Conservation (phyloP, 2,329 filamentous ascomycete species). For the Colletotrichum australisinense region DNA sequence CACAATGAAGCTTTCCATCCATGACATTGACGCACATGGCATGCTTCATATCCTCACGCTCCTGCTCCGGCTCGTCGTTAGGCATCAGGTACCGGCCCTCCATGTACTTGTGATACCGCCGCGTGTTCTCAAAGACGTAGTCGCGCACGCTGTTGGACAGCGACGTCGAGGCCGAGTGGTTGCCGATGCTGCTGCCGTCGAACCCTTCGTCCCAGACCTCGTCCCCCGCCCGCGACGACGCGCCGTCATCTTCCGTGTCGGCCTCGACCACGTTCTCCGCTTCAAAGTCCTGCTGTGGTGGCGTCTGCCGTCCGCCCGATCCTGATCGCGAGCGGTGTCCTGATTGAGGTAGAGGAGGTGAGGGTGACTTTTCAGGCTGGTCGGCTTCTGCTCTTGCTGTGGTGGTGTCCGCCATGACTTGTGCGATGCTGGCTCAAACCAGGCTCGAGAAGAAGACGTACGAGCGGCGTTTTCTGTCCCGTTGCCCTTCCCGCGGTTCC, state of each 20-base stretch:
- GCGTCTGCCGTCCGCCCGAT: background rate
- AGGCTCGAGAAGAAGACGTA: fast-evolving
- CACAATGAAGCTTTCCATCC: slow-evolving; percentile 48
- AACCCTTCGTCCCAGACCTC: slow-evolving; percentile 22
- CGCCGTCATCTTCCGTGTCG: slow-evolving; percentile 24
- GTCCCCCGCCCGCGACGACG: background rate
- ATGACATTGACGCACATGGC: slow-evolving; percentile 46
- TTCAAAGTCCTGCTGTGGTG: background rate
- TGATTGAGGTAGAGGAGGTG: background rate
- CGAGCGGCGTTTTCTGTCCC: no score
- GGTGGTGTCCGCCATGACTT: slow-evolving; percentile 5
- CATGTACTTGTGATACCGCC: slow-evolving; percentile 54
- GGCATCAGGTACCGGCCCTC: slow-evolving; percentile 52
- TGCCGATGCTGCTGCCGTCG: slow-evolving; percentile 4
- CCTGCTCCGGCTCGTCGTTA: slow-evolving; percentile 49
- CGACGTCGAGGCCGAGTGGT: slow-evolving; percentile 26
- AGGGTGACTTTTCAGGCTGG: background rate
- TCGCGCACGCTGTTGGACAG: slow-evolving; percentile 29
- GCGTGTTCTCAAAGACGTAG: slow-evolving; percentile 50
- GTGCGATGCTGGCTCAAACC: background rate
- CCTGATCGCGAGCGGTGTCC: background rate
- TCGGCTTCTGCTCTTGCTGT: background rate
- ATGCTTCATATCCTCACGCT: slow-evolving; percentile 33
- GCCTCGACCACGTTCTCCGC: slow-evolving; percentile 25
- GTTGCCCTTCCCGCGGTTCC: background rate